These are phyloP conservation scores for Xylaria venustula DNA, from an alignment of 495 filamentous ascomycete species.

Conservation along the genomic window DNA sequence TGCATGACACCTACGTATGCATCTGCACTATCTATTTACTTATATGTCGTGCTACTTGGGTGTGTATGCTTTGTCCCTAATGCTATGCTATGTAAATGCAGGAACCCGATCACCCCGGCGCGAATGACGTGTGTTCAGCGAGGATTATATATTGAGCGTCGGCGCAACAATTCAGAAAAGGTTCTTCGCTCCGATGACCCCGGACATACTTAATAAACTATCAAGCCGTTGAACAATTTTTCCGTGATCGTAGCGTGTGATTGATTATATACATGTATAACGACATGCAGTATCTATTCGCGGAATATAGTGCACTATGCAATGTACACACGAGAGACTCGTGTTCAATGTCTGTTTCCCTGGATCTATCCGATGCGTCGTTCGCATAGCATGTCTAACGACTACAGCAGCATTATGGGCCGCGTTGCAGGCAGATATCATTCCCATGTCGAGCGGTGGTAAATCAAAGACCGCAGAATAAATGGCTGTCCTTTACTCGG, in stretches of 20 bases:
- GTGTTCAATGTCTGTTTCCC: not conserved
- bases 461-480: too few relatives aligned
- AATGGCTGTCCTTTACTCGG: too few relatives aligned
- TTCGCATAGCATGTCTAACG: too few relatives aligned
- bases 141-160: not conserved
- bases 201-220: not conserved
- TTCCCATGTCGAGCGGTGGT: not conserved
- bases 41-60: too few relatives aligned
- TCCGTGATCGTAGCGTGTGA: too few relatives aligned
- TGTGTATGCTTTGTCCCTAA: too few relatives aligned
- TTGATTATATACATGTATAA: too few relatives aligned
- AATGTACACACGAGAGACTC: not conserved
- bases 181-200: not conserved
- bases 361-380: not conserved
- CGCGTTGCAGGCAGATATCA: not conserved
- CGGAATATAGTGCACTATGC: too few relatives aligned
- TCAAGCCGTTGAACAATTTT: too few relatives aligned
- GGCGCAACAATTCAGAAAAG: not conserved
- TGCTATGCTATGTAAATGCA: not conserved
- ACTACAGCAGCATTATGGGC: not conserved
- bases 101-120: conserved; percentile 2
- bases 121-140: conserved; percentile 1
- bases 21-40: too few relatives aligned
- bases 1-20: too few relatives aligned
- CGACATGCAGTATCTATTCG: too few relatives aligned